Conservation (phyloP, 2,329 filamentous ascomycete species). For the Alternaria angustiovoidea region DNA sequence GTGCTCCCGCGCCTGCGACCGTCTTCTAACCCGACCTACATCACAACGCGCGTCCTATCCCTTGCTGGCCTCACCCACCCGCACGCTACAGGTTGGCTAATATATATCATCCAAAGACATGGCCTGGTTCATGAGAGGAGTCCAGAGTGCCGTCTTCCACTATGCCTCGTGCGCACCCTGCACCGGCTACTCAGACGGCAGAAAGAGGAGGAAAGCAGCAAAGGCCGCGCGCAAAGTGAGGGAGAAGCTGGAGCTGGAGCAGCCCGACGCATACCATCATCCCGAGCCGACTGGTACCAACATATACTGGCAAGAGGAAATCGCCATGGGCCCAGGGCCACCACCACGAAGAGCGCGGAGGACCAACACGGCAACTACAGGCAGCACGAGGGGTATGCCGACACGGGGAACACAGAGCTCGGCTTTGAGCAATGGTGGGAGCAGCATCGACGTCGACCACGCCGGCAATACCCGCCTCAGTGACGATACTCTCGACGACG, state of each 20-base stretch:
- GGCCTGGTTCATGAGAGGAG: slow-evolving; percentile 55
- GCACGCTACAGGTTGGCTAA: slow-evolving; percentile 1
- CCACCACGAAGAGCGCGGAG: slow-evolving; percentile 66
- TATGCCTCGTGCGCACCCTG: slow-evolving; percentile 81
- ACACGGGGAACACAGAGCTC: slow-evolving; percentile 62
- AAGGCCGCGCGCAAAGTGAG: slow-evolving; percentile 73
- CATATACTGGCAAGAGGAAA: slow-evolving; percentile 87
- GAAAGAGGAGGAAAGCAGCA: slow-evolving; percentile 75
- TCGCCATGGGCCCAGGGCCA: slow-evolving; percentile 78
- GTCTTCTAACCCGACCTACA: slow-evolving; percentile 3
- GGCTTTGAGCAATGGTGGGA: slow-evolving; percentile 55
- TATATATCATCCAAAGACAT: slow-evolving; percentile 28
- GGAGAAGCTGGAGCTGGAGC: slow-evolving; percentile 69
- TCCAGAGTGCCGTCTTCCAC: slow-evolving; percentile 82
- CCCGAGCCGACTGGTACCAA: slow-evolving; percentile 87
- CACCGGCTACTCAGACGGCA: slow-evolving; percentile 72
- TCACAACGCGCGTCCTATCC: slow-evolving; percentile 7
- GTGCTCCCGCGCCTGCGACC: slow-evolving; percentile 29
- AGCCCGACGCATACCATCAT: slow-evolving; percentile 79
- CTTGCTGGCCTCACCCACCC: not conserved
- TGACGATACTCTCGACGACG: slow-evolving; percentile 44
- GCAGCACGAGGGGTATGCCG: slow-evolving; percentile 64
- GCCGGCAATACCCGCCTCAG: slow-evolving; percentile 36
- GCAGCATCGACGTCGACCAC: slow-evolving; percentile 47
- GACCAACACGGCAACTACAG: slow-evolving; percentile 58